Evolutionary conservation across 1,284 basidiomycete species (phyloP).

Genomic region (Ustilago vetiveriae): DNA sequence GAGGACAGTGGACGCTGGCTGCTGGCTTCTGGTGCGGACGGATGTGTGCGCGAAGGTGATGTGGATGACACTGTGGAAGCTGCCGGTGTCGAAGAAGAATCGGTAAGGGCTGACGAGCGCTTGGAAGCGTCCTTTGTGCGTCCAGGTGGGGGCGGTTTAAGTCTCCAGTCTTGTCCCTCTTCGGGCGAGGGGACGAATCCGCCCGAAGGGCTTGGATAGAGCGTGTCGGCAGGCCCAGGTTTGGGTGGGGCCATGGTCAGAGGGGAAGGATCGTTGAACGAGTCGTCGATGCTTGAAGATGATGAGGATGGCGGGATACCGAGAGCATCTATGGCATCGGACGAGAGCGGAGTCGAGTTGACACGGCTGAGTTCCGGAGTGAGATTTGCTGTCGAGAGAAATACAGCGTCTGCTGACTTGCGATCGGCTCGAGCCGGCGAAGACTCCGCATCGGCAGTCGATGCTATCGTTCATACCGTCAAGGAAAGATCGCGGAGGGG

Average conservation of each 20-base stretch:
- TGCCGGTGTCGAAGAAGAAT: conserved; percentile 2
- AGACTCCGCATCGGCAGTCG: conserved; percentile 20
- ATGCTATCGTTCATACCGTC: conserved; percentile 13
- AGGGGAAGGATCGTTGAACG: conserved; percentile 19
- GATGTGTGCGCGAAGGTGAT: conserved; percentile 6
- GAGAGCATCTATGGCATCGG: conserved; percentile 25
- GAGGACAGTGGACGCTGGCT: conserved; percentile 6
- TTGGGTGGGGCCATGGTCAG: conserved; percentile 48
- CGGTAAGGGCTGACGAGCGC: background rate
- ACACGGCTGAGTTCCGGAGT: conserved; percentile 39
- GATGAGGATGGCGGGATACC: conserved; percentile 13
- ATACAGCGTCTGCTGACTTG: conserved; percentile 43
- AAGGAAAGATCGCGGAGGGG: background rate
- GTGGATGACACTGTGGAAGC: conserved; percentile 6
- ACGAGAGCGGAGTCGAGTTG: conserved; percentile 40
- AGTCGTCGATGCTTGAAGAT: conserved; percentile 1
- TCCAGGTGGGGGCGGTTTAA: conserved; percentile 47
- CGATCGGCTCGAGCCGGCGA: conserved; percentile 23
- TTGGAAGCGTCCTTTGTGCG: conserved; percentile 10
- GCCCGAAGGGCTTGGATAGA: conserved; percentile 53
- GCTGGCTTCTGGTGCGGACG: conserved; percentile 10
- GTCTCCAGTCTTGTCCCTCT: conserved; percentile 53
- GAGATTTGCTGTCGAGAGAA: conserved; percentile 26
- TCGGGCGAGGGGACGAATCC: conserved; percentile 54
- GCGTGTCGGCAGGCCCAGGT: conserved; percentile 45